These are phyloP conservation scores for Hura crepitans DNA, from an alignment of 441 rosid genomes.

Conservation along the genomic window DNA sequence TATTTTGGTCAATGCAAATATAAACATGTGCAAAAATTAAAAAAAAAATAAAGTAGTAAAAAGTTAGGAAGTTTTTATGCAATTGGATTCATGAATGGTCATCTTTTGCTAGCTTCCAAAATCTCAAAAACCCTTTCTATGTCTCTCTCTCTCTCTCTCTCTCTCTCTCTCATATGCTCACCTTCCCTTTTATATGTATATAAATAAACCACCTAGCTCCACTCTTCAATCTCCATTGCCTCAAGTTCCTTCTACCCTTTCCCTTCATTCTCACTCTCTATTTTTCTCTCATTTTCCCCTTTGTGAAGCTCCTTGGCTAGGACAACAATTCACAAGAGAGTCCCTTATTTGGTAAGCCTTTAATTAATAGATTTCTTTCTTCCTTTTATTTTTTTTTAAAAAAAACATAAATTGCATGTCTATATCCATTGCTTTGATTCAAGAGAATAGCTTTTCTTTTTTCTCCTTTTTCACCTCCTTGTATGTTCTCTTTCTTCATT, in stretches of 20 bases:
- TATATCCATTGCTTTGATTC: not conserved
- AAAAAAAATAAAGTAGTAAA: constrained; percentile 12
- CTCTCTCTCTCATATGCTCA: not conserved
- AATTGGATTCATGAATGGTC: not conserved
- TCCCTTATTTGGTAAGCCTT: not conserved
- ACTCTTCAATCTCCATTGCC: not conserved
- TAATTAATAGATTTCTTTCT: not conserved
- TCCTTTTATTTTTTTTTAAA: not conserved
- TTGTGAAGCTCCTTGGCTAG: not conserved
- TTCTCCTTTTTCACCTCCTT: not conserved
- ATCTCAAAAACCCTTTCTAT: constrained; percentile 6
- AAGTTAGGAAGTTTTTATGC: constrained; percentile 15
- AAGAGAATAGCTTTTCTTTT: not conserved
- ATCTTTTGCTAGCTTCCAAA: constrained; percentile 20
- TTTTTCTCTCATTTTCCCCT: not conserved
- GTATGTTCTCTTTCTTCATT: constrained; percentile 12
- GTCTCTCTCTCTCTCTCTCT: not conserved
- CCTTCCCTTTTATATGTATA: not conserved
- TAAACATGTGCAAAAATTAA: not conserved
- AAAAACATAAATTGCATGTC: not conserved
- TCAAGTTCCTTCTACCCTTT: not conserved
- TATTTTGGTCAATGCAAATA: constrained; percentile 5
- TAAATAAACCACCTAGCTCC: not conserved
- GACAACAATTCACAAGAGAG: not conserved
- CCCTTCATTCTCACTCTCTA: not conserved